Conservation (phyloP, 2,329 filamentous ascomycete species). For the Epichloe brachyelytri region DNA sequence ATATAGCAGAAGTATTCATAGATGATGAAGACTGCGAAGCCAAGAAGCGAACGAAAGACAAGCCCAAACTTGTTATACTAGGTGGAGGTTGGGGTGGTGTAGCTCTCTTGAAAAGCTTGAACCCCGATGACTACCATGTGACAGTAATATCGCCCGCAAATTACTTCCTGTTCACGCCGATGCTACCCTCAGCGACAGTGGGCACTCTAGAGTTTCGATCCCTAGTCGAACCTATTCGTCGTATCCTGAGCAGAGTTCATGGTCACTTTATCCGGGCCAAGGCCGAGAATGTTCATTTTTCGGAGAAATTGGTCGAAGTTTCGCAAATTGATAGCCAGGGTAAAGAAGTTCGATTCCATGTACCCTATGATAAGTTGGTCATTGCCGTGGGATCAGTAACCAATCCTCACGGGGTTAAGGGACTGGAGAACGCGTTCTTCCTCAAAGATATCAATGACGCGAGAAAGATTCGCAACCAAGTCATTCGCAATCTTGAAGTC, state of each 20-base stretch:
- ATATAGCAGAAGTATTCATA: slow-evolving; percentile 75
- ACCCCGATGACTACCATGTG: slow-evolving; percentile 87
- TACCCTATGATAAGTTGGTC: slow-evolving; percentile 95
- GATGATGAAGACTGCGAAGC: slow-evolving; percentile 74
- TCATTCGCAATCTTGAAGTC: slow-evolving; percentile 79
- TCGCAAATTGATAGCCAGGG: slow-evolving; percentile 60
- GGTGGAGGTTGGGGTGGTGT: slow-evolving; percentile 95
- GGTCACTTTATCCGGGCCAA: slow-evolving; percentile 84
- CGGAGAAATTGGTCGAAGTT: slow-evolving; percentile 79
- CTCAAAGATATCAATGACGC: slow-evolving; percentile 93
- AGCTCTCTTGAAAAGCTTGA: slow-evolving; percentile 77
- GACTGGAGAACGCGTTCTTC: slow-evolving; percentile 86
- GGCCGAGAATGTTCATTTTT: slow-evolving; percentile 85
- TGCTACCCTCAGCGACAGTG: slow-evolving; percentile 93
- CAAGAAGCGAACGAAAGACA: slow-evolving; percentile 62
- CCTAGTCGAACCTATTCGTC: slow-evolving; percentile 81
- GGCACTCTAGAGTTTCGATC: slow-evolving; percentile 86
- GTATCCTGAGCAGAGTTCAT: slow-evolving; percentile 62
- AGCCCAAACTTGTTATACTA: slow-evolving; percentile 83
- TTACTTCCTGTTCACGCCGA: slow-evolving; percentile 96
- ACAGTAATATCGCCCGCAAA: slow-evolving; percentile 91
- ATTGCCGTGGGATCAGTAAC: slow-evolving; percentile 84
- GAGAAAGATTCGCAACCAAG: slow-evolving; percentile 72
- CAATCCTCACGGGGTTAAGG: slow-evolving; percentile 91
- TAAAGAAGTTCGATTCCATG: slow-evolving; percentile 70